Conservation (phyloP, 352 stramenopile genomes). For the Phytopythium vexans region DNA sequence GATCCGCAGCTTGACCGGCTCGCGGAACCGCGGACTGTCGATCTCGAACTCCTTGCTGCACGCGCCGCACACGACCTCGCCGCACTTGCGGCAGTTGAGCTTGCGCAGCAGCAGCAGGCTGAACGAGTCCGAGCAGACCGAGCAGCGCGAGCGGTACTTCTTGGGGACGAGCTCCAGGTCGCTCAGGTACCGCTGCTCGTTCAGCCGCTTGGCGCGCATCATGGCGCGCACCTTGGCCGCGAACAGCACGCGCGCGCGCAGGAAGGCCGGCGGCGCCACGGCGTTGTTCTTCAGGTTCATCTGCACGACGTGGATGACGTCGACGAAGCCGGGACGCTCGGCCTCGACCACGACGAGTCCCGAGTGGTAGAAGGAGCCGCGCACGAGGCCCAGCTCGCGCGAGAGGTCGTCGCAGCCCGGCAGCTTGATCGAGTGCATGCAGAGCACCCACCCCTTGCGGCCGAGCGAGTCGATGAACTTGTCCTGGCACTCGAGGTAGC, state of each 20-base stretch:
- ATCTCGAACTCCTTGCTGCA: conserved; percentile 80
- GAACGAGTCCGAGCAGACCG: conserved; percentile 82
- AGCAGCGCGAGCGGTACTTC: conserved; percentile 69
- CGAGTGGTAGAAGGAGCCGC: conserved; percentile 83
- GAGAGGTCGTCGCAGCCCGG: conserved; percentile 72
- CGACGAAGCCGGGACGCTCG: conserved; percentile 64
- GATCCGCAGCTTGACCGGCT: conserved; percentile 76
- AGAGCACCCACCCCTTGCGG: conserved; percentile 79
- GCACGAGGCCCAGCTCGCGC: conserved; percentile 70
- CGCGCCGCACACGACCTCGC: conserved; percentile 82
- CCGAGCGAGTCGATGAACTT: conserved; percentile 81
- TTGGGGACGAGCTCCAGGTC: conserved; percentile 82
- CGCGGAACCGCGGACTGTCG: conserved; percentile 36
- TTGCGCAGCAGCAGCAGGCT: conserved; percentile 79
- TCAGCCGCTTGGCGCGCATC: conserved; percentile 65
- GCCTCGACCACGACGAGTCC: conserved; percentile 79
- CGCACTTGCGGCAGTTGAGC: conserved; percentile 84
- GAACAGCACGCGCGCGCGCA: conserved; percentile 42
- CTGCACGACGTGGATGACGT: conserved; percentile 82
- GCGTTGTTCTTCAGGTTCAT: conserved; percentile 79
- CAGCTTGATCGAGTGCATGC: conserved; percentile 83
- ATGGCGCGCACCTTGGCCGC: conserved; percentile 59
- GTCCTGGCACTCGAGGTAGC: conserved; percentile 82
- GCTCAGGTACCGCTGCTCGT: conserved; percentile 77
- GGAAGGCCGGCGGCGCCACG: conserved; percentile 36